phyloP scores from a whole-genome alignment of 306 rosid genomes.

The Oemleria cerasiformis region DNA sequence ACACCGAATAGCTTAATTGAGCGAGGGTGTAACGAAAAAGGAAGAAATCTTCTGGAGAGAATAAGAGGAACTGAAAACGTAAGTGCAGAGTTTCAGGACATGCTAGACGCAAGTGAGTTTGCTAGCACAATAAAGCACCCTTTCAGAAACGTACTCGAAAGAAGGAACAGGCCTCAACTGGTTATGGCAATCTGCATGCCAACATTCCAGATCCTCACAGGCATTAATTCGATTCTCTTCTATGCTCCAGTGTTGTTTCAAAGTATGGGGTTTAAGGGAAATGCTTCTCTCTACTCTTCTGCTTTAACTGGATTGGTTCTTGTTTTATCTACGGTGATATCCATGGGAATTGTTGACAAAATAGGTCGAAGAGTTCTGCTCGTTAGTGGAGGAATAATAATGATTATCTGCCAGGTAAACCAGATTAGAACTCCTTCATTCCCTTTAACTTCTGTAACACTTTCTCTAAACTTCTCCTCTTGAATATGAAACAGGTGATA shows the following conservation, averaged over 20 bases:
- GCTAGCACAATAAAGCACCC: slow-evolving; percentile 66
- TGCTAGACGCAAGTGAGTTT: slow-evolving; percentile 72
- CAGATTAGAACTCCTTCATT: background rate
- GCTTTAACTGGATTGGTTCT: slow-evolving; percentile 92
- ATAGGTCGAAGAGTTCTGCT: slow-evolving; percentile 73
- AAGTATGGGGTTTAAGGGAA: slow-evolving; percentile 76
- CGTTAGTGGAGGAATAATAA: slow-evolving; percentile 78
- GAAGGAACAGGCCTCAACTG: slow-evolving; percentile 65
- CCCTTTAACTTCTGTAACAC: background rate
- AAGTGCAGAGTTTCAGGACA: slow-evolving; percentile 79
- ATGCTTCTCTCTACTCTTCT: slow-evolving; percentile 80
- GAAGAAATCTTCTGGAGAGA: slow-evolving; percentile 56
- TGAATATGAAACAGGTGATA: slow-evolving; percentile 46
- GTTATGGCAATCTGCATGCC: slow-evolving; percentile 92
- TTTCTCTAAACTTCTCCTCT: slow-evolving; percentile 2
- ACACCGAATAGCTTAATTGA: slow-evolving; percentile 90
- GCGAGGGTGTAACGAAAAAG: slow-evolving; percentile 53
- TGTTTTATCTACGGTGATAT: slow-evolving; percentile 64
- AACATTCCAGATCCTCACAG: slow-evolving; percentile 78
- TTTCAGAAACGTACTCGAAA: slow-evolving; percentile 66
- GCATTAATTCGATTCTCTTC: slow-evolving; percentile 82
- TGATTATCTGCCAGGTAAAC: slow-evolving; percentile 82
- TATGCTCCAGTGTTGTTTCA: slow-evolving; percentile 88
- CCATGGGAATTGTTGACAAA: slow-evolving; percentile 77
- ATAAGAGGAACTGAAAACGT: slow-evolving; percentile 73